phyloP scores from a whole-genome alignment of 208 protist genomes.

The Trypanosoma lewisi region DNA sequence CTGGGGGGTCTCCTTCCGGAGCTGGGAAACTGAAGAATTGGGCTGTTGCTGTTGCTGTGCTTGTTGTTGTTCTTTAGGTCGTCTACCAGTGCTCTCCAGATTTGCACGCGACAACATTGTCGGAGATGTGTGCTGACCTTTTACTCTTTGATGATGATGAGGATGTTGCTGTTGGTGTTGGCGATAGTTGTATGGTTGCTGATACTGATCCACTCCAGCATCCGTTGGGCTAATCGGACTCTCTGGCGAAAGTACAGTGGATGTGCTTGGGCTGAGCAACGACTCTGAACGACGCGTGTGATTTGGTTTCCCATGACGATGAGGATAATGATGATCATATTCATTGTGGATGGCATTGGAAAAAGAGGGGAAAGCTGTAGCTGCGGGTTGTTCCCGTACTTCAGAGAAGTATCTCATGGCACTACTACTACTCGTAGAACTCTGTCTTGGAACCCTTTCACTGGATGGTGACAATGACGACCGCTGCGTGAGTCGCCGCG shows the following conservation, averaged over 20 bases:
- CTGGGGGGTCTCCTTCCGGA: neutral
- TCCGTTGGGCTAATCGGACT: slow-evolving; percentile 2
- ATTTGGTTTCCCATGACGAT: neutral
- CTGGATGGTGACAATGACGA: neutral
- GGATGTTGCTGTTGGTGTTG: neutral
- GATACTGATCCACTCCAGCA: neutral
- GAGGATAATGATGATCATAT: neutral
- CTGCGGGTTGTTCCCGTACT: neutral
- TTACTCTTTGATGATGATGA: neutral
- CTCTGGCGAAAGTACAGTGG: slow-evolving; percentile 21
- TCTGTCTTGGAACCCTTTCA: neutral
- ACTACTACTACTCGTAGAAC: neutral
- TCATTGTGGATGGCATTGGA: neutral
- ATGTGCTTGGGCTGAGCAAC: slow-evolving; percentile 12
- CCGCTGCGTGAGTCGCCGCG: neutral
- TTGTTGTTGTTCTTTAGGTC: neutral
- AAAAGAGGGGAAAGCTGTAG: neutral
- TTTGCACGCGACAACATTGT: neutral
- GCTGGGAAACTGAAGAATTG: neutral
- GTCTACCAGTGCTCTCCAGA: neutral
- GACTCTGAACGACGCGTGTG: neutral
- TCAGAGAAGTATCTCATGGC: neutral
- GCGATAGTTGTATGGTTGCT: neutral
- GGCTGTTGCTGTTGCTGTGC: neutral
- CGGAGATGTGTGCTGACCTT: neutral